A percentile compares a stretch with the other conserved stretches of the same genome.
These are phyloP conservation scores for Chlamydomonas applanata DNA, from an alignment of 139 green algal species.

Conservation along the genomic window DNA sequence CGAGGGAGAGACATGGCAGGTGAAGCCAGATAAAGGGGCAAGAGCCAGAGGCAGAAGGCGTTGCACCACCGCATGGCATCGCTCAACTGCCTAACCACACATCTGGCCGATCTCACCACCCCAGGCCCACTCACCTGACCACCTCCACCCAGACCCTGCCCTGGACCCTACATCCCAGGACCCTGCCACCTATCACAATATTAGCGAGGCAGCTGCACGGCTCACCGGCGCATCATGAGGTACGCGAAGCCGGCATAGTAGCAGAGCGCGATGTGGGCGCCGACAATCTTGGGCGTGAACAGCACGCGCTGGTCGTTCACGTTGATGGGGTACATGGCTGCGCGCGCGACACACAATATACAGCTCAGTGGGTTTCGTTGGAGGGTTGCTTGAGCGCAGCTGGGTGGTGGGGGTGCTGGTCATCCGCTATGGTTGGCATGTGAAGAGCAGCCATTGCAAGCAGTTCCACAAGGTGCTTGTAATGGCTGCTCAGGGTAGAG, in stretches of 20 bases:
- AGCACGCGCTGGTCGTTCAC: conserved; percentile 65
- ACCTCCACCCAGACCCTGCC: not conserved
- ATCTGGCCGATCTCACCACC: too few species aligned
- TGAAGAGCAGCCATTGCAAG: too few species aligned
- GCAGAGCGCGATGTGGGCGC: conserved; percentile 85
- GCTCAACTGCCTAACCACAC: too few species aligned
- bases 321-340: conserved; percentile 70
- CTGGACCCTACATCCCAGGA: not conserved
- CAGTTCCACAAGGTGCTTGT: too few species aligned
- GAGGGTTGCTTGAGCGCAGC: not conserved
- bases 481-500: too few species aligned
- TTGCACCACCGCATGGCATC: too few species aligned
- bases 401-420: too few species aligned
- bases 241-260: conserved; percentile 97
- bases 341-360: conserved; percentile 12
- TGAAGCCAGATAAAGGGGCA: too few species aligned
- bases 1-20: not conserved
- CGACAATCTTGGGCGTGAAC: conserved; percentile 75
- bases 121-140: too few species aligned
- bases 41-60: too few species aligned
- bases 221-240: conserved; percentile 75
- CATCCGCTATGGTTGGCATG: too few species aligned
- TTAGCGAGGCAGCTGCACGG: not conserved
- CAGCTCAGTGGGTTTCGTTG: not conserved
- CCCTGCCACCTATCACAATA: not conserved